Base-by-base conservation (phyloP, 192 early-diverging fungal genomes). In the Diversispora eburnea region DNA sequence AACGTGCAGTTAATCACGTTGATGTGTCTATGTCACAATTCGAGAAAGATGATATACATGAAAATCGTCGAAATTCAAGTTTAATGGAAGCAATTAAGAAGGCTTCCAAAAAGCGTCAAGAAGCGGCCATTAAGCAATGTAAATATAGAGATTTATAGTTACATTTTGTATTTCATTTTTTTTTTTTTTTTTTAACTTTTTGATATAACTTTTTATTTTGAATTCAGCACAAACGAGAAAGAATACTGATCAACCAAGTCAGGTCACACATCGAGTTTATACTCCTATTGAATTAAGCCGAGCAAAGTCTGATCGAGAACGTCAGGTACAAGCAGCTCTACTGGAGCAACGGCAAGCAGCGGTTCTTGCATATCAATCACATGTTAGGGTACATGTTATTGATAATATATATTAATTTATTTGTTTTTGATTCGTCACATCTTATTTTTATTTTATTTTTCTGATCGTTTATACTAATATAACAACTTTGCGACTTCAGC, bases 31-130 rank as follows among this genome's bases (percentile, higher is more conserved):
- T 76, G 13, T 45, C 75, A 0, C 33, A 8, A 2, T 75, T 73
- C 51, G 69, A 79, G 67, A 85, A 86, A 66, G 70, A 73, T 20
- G 84, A 87, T 60, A 56, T 77, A 0, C 62, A 77, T 9, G 76
- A 76, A 66, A 78, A 81, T 17, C 84, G 85, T 25, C 78, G 88
- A 42, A 84, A 88, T 42, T 76, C 85, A 56, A 84, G 76, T 41
- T 77, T 88, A 13, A 79, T 87, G 43, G 89, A 89, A 62, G 84
- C 85, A 4, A 91, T 91, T 61, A 85, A 86, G 68, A 85, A 82
- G 52, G 77, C 86, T 3, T 76, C 80, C 68, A 86, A 85, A 75
- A 91, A 87, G 60, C 79, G 87, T 60, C 84, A 87, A 56, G 77
- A 81, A 48, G 75, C 78, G 10, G 60, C 61, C 51, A 73, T 52